These are phyloP conservation scores for Draba incana DNA, from an alignment of 345 rosid genomes.

Conservation along the genomic window DNA sequence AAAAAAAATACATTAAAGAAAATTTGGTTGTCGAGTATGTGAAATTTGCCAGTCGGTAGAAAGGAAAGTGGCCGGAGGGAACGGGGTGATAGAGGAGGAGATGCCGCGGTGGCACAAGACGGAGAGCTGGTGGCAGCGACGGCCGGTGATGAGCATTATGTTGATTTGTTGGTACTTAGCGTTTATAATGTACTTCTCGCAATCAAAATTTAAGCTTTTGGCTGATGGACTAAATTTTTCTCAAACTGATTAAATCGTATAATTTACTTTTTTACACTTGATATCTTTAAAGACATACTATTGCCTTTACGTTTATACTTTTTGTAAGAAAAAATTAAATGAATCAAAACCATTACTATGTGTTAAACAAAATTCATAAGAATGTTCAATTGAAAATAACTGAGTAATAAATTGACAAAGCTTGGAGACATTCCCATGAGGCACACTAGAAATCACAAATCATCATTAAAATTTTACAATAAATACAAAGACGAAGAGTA, in stretches of 20 bases:
- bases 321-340: no score
- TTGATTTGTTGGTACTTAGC: background rate
- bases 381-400: background rate
- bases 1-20: background rate
- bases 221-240: background rate
- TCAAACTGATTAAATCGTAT: no score
- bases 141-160: background rate
- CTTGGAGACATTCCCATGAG: constrained; percentile 19
- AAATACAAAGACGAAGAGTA: no score
- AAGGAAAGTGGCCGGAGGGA: constrained; percentile 56
- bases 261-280: no score
- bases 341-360: no score
- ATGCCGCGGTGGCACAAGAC: background rate
- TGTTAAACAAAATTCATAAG: background rate
- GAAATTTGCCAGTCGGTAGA: constrained; percentile 79
- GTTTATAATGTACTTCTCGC: constrained; percentile 4
- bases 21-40: constrained; percentile 56
- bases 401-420: background rate
- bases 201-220: background rate
- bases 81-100: constrained; percentile 44
- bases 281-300: no score
- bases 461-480: constrained; percentile 11
- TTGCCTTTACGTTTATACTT: no score
- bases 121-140: constrained; percentile 16
- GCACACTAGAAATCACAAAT: constrained; percentile 27